Evolutionary conservation across 805 yeast species (phyloP), one percentile per base, ranked within the genome.

Genomic region (Monosporozyma solicola): DNA sequence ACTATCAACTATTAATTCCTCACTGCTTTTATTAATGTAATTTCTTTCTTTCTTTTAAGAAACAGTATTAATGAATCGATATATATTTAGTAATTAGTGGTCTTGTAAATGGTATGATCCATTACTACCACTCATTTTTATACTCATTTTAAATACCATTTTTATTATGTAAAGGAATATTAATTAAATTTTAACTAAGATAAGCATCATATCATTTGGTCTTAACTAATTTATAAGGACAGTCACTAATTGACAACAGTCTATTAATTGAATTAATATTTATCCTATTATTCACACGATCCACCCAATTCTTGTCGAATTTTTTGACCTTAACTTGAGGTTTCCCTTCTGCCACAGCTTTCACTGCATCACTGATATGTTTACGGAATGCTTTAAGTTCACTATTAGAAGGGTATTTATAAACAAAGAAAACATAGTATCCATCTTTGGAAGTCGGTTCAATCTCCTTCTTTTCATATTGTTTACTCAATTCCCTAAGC

Each of bases 381-480:
- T 54, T 45, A 5, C 51, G 53, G 37, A 63, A 60, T 20, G 54
- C 56, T 2, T 48, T 45, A 41, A 41, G 35, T 5, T 61, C 61
- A 7, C 37, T 41, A 8, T 43, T 35, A 27, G 58, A 61, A 1
- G 70, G 68, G 49, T 59, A 60, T n/a, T 59, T 54, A 15, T 51
- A 45, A 4, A 63, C 49, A 29, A 59, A 58, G 49, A 57, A 66
- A 20, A 58, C 50, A 53, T 67, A 68, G 39, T 56, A 55, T 3
- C 72, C 72, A 52, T 67, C 70, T 48, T 66, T 67, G 5, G 70
- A 64, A 47, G 27, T 33, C 25, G 33, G 6, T 31, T 13, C 24
- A 1, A 39, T 25, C 16, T 13, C 41, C 53, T 24, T 49, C 51
- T 44, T 15, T 5, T 41, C 13, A 44, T 43, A 43, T 13, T 43